These are phyloP conservation scores for Talaromyces nanjingensis DNA, from an alignment of 495 filamentous ascomycete species.

Conservation along the genomic window DNA sequence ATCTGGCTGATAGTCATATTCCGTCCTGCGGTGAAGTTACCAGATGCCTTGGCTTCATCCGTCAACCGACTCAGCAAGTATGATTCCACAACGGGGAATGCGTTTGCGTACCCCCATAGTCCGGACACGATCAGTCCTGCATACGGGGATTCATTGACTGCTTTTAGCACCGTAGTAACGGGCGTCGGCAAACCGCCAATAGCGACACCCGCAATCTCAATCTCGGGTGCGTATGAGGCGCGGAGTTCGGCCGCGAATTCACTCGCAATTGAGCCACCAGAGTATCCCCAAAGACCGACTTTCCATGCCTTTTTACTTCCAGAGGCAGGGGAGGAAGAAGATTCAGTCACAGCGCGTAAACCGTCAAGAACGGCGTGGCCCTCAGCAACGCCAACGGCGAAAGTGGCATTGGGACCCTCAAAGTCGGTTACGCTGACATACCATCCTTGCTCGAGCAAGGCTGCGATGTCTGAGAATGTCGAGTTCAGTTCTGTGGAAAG, in stretches of 20 bases:
- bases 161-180: neutral
- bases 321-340: neutral
- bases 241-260: constrained; percentile 38
- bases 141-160: neutral
- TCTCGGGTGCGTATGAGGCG: constrained; percentile 34
- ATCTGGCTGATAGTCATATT: neutral
- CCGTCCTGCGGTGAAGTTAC: neutral
- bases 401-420: constrained; percentile 4
- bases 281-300: constrained; percentile 39
- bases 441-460: constrained; percentile 4
- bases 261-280: constrained; percentile 36
- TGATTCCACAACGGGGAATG: neutral
- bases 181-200: constrained; percentile 25
- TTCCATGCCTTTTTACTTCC: neutral
- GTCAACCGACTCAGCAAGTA: neutral
- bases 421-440: constrained; percentile 2
- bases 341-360: neutral
- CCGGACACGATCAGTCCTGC: neutral
- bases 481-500: neutral
- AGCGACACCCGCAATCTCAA: constrained; percentile 29
- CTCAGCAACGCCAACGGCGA: neutral
- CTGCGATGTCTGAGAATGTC: neutral
- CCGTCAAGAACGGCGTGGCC: neutral
- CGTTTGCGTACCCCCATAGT: constrained; percentile 7
- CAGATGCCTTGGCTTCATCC: neutral